Conservation (phyloP, 2,329 filamentous ascomycete species). For the Scedosporium dehoogii region DNA sequence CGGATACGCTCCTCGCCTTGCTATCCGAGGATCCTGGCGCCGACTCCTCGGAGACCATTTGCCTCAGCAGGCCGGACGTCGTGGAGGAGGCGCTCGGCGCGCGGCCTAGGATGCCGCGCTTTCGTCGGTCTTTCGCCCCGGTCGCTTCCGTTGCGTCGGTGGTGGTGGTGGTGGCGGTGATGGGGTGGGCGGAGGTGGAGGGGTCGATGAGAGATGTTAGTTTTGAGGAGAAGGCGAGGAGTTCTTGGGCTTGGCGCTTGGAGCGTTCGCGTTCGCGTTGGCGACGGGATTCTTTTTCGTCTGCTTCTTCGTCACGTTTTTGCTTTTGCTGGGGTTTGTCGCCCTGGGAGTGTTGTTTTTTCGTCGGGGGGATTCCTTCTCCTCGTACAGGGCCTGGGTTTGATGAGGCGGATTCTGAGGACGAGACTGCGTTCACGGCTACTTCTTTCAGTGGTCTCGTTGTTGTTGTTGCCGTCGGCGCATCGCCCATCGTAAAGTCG, state of each 20-base stretch:
- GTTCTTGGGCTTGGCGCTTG: neutral
- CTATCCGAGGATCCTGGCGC: conserved; percentile 5
- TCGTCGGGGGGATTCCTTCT: conserved; percentile 5
- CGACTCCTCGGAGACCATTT: neutral
- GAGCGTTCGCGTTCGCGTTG: neutral
- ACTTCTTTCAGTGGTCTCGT: conserved; percentile 8
- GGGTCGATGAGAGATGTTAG: conserved; percentile 32
- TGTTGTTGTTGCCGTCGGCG: conserved; percentile 29
- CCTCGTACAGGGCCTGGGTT: conserved; percentile 12
- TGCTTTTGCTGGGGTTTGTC: conserved; percentile 10
- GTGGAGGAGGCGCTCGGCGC: conserved; percentile 44
- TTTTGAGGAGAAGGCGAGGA: conserved; percentile 26
- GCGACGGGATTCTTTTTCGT: conserved; percentile 22
- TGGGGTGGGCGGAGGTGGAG: conserved; percentile 9
- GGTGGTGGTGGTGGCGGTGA: conserved; percentile 6
- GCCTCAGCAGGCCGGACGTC: neutral
- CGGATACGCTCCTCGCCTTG: conserved; percentile 8
- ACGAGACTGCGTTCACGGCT: conserved; percentile 6
- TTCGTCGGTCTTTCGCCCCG: conserved; percentile 19
- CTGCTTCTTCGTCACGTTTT: conserved; percentile 17
- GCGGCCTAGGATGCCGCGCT: conserved; percentile 45
- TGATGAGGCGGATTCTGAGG: conserved; percentile 6
- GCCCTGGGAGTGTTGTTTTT: conserved; percentile 9
- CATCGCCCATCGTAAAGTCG: conserved; percentile 9
- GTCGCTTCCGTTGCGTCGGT: conserved; percentile 12